These are phyloP conservation scores for Themeda triandra DNA, from an alignment of 176 grass and related monocot species.

Conservation along the genomic window DNA sequence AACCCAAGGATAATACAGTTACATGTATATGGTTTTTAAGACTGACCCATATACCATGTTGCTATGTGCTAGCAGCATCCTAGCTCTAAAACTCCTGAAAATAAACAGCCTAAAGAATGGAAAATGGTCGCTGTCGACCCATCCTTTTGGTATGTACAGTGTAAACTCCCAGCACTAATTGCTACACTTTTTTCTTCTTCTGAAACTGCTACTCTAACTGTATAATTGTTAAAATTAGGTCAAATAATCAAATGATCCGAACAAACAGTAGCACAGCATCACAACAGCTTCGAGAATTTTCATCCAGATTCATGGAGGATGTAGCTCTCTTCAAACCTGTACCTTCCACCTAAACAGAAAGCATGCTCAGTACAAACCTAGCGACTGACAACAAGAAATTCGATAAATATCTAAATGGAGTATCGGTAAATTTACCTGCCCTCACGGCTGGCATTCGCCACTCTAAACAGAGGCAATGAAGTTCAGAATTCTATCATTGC, in stretches of 20 bases:
- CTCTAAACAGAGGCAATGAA: conserved; percentile 7
- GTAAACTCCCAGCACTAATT: conserved; percentile 7
- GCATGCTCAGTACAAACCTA: neutral
- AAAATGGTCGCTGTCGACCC: conserved; percentile 17
- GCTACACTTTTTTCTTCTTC: neutral
- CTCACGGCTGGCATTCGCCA: neutral
- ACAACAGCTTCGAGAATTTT: neutral
- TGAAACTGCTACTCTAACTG: neutral
- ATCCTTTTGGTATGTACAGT: conserved; percentile 45
- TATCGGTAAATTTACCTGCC: conserved; percentile 24
- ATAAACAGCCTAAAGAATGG: conserved; percentile 22
- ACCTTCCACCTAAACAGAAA: conserved; percentile 22
- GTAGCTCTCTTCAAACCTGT: neutral
- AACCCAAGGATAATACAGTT: conserved; percentile 13
- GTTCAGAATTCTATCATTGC: conserved; percentile 25
- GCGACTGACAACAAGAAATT: neutral
- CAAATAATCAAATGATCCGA: conserved; percentile 19
- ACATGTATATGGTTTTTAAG: conserved; percentile 43
- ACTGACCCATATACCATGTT: conserved; percentile 28
- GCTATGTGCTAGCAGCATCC: conserved; percentile 14
- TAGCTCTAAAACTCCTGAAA: conserved; percentile 37
- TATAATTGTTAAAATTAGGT: conserved; percentile 19
- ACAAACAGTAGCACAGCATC: neutral
- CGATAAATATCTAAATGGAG: neutral
- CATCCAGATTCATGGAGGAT: neutral